Conservation (phyloP, 352 stramenopile species). For the Phytophthora fragariae region DNA sequence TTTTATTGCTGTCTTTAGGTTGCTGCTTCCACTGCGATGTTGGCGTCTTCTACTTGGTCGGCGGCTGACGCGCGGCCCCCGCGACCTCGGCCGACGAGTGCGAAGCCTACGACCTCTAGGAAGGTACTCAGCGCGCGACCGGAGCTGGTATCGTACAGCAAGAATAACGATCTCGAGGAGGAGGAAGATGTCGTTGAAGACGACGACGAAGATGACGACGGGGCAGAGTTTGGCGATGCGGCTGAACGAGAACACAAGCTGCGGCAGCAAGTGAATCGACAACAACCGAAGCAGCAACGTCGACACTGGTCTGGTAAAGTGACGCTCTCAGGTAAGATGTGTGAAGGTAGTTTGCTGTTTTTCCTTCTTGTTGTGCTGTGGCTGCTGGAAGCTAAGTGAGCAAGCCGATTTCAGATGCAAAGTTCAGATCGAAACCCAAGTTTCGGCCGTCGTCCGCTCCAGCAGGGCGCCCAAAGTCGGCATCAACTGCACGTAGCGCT, state of each 20-base stretch:
- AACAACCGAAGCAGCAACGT: slow-evolving; percentile 17
- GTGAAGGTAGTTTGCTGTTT: no score
- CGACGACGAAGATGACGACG: slow-evolving; percentile 39
- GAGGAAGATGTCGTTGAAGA: slow-evolving; percentile 47
- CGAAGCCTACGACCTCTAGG: slow-evolving; percentile 40
- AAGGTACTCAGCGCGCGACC: slow-evolving; percentile 19
- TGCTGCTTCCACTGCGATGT: slow-evolving; percentile 10
- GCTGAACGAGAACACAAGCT: slow-evolving; percentile 34
- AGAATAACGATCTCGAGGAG: slow-evolving; percentile 29
- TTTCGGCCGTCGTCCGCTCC: slow-evolving; percentile 71
- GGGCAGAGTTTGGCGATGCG: slow-evolving; percentile 50
- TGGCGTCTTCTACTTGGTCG: slow-evolving; percentile 31
- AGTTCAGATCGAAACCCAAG: slow-evolving; percentile 17
- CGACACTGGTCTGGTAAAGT: slow-evolving; percentile 28
- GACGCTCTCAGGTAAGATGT: slow-evolving; percentile 10
- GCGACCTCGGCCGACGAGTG: slow-evolving; percentile 56
- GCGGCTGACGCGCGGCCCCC: slow-evolving; percentile 20
- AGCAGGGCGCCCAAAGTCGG: slow-evolving; percentile 42
- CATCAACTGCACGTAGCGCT: slow-evolving; percentile 3
- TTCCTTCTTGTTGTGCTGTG: background rate
- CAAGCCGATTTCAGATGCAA: slow-evolving; percentile 15
- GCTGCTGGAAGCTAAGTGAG: background rate
- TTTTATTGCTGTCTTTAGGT: slow-evolving; percentile 5
- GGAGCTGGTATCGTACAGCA: slow-evolving; percentile 29
- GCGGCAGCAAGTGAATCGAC: slow-evolving; percentile 15